Base-by-base conservation (phyloP, 108 stramenopile genomes). In the Cyclotella atomus region DNA sequence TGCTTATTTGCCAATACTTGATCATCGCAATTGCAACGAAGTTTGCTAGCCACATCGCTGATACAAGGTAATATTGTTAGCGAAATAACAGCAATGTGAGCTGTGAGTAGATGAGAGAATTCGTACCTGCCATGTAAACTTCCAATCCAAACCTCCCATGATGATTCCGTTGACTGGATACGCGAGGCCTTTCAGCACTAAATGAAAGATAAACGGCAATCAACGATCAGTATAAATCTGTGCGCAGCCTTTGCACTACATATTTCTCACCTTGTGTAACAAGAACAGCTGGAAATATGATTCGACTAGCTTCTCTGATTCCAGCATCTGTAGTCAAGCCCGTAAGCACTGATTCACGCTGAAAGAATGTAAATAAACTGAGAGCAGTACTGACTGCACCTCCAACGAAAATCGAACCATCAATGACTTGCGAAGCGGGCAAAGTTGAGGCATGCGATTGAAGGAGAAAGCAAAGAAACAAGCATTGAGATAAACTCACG, bases 101-200 rank as follows among this genome's bases (percentile, higher is more conserved):
- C 7, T 21, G 49, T 15, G 19, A 50, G n/a, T n/a, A n/a, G n/a
- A n/a, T n/a, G n/a, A 50, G 20, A 17, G 5, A 17, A 21, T 15
- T 10, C 45, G 29, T 19, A 65, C 64, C 64, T 47, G 63, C 63
- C 91, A 94, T 95, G 92, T 84, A 60, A 87, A 95, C 24, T 85
- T 73, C 95, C 95, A 97, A 80, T 97, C 97, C 64, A 88, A 38
- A 6, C 93, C 97, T 65, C 95, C 97, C 95, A 97, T 96, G 27
- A 95, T 70, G 19, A 95, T 94, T 14, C 95, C 97, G 74, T 96
- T 96, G 55, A 92, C 91, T 2, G 95, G 95, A 75, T 97, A 97
- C 24, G 94, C 95, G n/a, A 96, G 83, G 32, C 97, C 97, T 56
- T 85, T 85, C 67, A 83, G 69, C 16, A 83, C 73, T 76, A 35